Evolutionary conservation across 78 protist genomes (phyloP), one percentile per base, ranked within the genome.

Genomic region (Chrysochromulina parva): DNA sequence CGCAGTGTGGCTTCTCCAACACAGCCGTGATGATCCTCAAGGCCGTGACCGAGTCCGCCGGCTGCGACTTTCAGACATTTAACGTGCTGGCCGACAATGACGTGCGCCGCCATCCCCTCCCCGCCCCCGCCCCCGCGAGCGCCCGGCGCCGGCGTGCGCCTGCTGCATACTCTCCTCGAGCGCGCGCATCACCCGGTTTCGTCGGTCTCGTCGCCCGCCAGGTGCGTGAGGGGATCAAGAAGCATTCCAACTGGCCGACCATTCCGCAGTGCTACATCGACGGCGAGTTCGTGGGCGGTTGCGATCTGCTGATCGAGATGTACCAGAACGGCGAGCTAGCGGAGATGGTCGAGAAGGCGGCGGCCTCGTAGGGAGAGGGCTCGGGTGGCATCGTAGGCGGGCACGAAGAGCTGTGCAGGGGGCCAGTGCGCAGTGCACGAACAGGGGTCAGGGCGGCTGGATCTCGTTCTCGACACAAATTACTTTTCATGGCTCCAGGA

Each of bases 251-350:
- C 53, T 97, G 99, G 99, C 99, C 97, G 66, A 97, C 99, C 26
- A 86, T 97, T 9, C 99, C 99, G 48, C 99, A 97, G 86, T 92
- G 96, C 87, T 98, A 91, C 90, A 65, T 97, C 76, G 87, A 95
- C 2, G 98, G 98, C 65, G 97, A 96, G 90, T 96, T 97, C 90
- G 94, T 97, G 14, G 99, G 99, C 57, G 99, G 99, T 6, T 93
- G 94, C 24, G 99, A 98, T 88, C 88, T 97, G 9, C 0, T 96
- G 38, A 24, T 91, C 59, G 80, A 95, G 22, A 71, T 97, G 96
- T 93, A 90, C 88, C 74, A 90, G 59, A 57, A 20, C 10, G 98
- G 96, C 10, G 95, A 95, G 90, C 85, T 96, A 67, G 55, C 52
- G 58, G 89, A 90, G 60, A 38, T 90, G 52, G 54, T 78, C 24